Conservation (phyloP, 164 flowering plant genomes). For the Tetrastigma voinierianum region DNA sequence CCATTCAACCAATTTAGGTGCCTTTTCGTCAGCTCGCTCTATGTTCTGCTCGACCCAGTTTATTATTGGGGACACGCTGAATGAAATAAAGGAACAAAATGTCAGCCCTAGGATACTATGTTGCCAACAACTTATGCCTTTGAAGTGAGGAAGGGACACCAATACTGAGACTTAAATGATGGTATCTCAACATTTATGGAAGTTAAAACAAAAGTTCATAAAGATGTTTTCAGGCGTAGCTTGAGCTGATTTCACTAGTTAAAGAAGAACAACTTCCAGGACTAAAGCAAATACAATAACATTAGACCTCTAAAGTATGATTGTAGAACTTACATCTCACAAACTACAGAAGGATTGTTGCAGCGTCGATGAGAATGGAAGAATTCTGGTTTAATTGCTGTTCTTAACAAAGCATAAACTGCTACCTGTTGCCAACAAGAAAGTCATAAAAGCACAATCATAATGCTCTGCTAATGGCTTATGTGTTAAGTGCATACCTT, state of each 20-base stretch:
- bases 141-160: neutral
- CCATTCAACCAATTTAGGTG: constrained; percentile 48
- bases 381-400: constrained; percentile 39
- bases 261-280: neutral
- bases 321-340: constrained; percentile 41
- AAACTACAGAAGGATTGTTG: constrained; percentile 33
- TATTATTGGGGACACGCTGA: constrained; percentile 48
- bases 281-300: neutral
- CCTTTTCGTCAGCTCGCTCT: constrained; percentile 37
- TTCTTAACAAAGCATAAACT: constrained; percentile 50
- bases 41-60: constrained; percentile 34
- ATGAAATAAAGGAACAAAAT: constrained; percentile 6
- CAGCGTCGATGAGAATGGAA: constrained; percentile 36
- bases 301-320: neutral
- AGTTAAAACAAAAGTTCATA: no score
- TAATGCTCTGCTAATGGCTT: neutral
- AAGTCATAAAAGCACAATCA: neutral
- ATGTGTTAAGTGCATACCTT: constrained; percentile 31
- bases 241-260: neutral
- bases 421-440: constrained; percentile 46
- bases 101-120: neutral
- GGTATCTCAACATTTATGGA: neutral
- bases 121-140: neutral
- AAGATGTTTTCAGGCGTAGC: neutral
- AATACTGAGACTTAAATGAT: neutral